Percentiles rank a stretch among this genome's conserved stretches.
These are phyloP conservation scores for Boehmeria nivea DNA, from an alignment of 306 rosid species.

Conservation along the genomic window DNA sequence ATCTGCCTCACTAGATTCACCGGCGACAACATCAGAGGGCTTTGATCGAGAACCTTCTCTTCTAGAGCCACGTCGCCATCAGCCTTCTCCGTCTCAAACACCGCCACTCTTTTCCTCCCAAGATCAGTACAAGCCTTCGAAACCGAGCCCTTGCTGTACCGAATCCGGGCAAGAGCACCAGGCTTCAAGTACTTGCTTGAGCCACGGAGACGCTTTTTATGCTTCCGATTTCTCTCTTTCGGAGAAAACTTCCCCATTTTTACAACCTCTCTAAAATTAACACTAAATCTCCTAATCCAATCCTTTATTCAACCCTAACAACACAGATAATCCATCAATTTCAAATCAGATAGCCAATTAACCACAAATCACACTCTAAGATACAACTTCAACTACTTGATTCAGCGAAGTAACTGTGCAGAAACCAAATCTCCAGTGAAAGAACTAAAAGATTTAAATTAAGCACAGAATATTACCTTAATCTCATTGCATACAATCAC, in stretches of 20 bases:
- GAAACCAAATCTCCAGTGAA: too few species aligned
- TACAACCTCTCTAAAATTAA: neutral
- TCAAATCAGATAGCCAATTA: neutral
- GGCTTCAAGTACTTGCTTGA: conserved; percentile 70
- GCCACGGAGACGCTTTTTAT: conserved; percentile 36
- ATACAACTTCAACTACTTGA: too few species aligned
- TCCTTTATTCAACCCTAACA: neutral
- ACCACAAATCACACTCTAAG: too few species aligned
- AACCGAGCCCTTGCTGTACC: conserved; percentile 39
- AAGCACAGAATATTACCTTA: neutral
- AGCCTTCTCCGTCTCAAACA: conserved; percentile 31
- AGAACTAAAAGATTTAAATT: too few species aligned
- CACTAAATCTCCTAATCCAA: neutral
- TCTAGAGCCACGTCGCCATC: conserved; percentile 23
- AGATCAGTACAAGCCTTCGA: conserved; percentile 53
- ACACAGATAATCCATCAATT: neutral
- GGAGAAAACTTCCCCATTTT: conserved; percentile 63
- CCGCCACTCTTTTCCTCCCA: conserved; percentile 59
- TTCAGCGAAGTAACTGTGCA: too few species aligned
- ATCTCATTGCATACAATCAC: conserved; percentile 11
- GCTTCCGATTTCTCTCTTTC: conserved; percentile 45
- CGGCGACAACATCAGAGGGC: conserved; percentile 70
- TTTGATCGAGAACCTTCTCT: conserved; percentile 41
- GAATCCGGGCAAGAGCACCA: conserved; percentile 83
- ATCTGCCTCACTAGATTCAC: conserved; percentile 52